These are phyloP conservation scores for Talaromyces sp. DNA, from an alignment of 2,329 filamentous ascomycete genomes.

Conservation along the genomic window DNA sequence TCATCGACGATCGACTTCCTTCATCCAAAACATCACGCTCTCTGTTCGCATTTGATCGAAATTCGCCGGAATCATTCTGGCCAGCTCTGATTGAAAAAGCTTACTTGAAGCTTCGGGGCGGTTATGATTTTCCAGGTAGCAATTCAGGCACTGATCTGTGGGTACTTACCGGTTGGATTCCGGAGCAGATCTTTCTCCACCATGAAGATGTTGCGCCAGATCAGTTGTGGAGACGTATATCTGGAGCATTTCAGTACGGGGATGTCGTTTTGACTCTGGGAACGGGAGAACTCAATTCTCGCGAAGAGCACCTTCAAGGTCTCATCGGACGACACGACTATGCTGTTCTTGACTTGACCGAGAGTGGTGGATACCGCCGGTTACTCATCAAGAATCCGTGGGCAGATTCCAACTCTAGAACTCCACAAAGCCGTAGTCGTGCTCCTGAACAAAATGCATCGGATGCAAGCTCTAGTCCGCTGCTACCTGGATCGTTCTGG, in stretches of 20 bases:
- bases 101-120: conserved; percentile 89
- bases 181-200: conserved; percentile 89
- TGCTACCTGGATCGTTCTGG: conserved; percentile 79
- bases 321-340: conserved; percentile 92
- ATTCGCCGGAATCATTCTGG: conserved; percentile 79
- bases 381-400: conserved; percentile 94
- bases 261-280: conserved; percentile 87
- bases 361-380: conserved; percentile 59
- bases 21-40: conserved; percentile 68
- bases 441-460: conserved; percentile 19
- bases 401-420: conserved; percentile 58
- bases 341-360: conserved; percentile 76
- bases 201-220: conserved; percentile 76
- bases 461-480: conserved; percentile 15
- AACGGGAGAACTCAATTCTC: conserved; percentile 73
- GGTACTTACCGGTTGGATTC: conserved; percentile 93
- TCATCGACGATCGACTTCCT: conserved; percentile 85
- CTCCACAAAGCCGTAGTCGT: conserved; percentile 8
- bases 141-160: conserved; percentile 95
- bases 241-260: conserved; percentile 68
- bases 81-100: conserved; percentile 93
- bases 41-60: conserved; percentile 82
- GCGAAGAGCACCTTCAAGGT: conserved; percentile 76
- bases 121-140: conserved; percentile 96
- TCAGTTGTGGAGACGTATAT: conserved; percentile 73